phyloP scores from a whole-genome alignment of 108 stramenopile species.

The Nitzschia inconspicua region DNA sequence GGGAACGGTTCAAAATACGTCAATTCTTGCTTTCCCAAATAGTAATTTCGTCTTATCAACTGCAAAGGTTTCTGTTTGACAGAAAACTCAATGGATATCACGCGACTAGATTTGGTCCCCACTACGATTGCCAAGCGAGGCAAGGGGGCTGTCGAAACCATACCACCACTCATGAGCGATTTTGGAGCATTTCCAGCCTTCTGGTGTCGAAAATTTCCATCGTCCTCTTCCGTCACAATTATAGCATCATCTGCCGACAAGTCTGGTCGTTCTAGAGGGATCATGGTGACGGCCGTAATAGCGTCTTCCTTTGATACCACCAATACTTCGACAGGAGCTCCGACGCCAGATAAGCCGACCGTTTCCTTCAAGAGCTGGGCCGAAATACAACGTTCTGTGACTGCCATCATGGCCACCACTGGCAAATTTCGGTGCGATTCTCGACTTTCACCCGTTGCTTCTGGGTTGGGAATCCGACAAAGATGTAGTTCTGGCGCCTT shows the following conservation, averaged over 20 bases:
- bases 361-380: conserved; percentile 25
- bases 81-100: conserved; percentile 41
- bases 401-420: conserved; percentile 23
- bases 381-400: conserved; percentile 33
- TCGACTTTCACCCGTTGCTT: neutral
- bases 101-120: conserved; percentile 33
- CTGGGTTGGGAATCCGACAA: conserved; percentile 12
- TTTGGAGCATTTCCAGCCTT: neutral
- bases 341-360: neutral
- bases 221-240: conserved; percentile 4
- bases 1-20: conserved; percentile 34
- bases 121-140: conserved; percentile 34
- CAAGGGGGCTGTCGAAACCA: conserved; percentile 12
- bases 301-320: conserved; percentile 31
- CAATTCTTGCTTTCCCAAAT: neutral
- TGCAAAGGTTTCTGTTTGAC: conserved; percentile 19
- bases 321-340: conserved; percentile 28
- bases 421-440: neutral
- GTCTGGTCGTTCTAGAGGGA: conserved; percentile 24
- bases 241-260: conserved; percentile 22
- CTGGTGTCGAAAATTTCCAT: neutral
- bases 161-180: conserved; percentile 14
- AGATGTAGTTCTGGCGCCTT: conserved; percentile 21
- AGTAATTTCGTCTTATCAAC: conserved; percentile 21
- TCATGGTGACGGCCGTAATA: conserved; percentile 30